A percentile compares a stretch with the other conserved stretches of the same genome.
phyloP scores from a whole-genome alignment of 176 grass and related monocot genomes.

The Carex parvula region DNA sequence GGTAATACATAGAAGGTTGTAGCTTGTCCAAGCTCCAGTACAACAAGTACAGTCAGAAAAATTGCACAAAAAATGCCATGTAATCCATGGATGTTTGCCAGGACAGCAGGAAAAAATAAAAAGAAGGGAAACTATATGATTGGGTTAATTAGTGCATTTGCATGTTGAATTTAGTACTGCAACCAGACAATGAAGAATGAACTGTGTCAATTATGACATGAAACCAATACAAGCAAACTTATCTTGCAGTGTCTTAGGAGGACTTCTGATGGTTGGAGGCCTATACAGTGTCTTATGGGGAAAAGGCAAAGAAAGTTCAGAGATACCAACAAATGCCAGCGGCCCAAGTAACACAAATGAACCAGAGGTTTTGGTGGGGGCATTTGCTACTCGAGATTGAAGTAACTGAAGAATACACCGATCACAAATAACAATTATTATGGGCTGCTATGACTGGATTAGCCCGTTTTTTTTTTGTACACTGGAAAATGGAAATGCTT shows the following conservation, averaged over 20 bases:
- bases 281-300: conserved; percentile 24
- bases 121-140: too few relatives aligned
- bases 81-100: too few relatives aligned
- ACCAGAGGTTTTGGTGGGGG: not conserved
- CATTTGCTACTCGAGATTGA: not conserved
- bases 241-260: conserved; percentile 17
- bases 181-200: not conserved
- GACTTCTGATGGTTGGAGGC: conserved; percentile 25
- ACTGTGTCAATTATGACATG: not conserved
- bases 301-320: conserved; percentile 16
- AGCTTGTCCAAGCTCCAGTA: too few relatives aligned
- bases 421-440: not conserved
- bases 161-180: not conserved
- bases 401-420: not conserved
- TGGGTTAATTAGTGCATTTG: too few relatives aligned
- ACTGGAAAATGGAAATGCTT: not conserved
- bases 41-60: too few relatives aligned
- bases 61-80: too few relatives aligned
- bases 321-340: not conserved
- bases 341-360: not conserved
- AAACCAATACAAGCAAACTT: not conserved
- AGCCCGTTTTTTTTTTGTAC: not conserved
- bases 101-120: too few relatives aligned
- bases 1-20: too few relatives aligned
- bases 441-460: not conserved